Conservation (phyloP, 2,329 filamentous ascomycete genomes). For the Epichloe sibirici region DNA sequence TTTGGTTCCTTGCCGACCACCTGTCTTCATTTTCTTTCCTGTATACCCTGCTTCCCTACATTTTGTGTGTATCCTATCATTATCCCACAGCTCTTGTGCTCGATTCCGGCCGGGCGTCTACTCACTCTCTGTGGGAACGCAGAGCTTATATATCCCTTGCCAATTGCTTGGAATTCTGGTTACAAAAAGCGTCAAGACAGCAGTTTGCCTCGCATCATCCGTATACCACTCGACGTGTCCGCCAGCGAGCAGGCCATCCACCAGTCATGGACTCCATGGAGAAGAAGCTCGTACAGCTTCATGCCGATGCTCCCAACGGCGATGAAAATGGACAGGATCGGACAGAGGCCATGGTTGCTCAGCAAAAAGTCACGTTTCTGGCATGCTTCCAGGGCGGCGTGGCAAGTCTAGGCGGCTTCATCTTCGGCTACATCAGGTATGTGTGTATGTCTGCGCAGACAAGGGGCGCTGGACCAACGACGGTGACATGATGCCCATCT, state of each 20-base stretch:
- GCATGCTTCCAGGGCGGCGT: slow-evolving; percentile 37
- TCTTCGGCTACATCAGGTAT: slow-evolving; percentile 45
- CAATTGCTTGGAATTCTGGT: background rate
- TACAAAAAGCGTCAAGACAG: background rate
- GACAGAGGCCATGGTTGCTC: background rate
- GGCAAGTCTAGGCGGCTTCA: slow-evolving; percentile 43
- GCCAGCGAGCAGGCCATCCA: background rate
- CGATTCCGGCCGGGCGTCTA: no score
- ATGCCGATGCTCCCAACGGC: background rate
- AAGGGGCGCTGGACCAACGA: no score
- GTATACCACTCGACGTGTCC: background rate
- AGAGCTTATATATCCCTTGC: no score
- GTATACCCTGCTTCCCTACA: background rate
- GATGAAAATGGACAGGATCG: background rate
- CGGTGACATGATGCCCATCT: no score
- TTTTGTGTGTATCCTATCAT: no score
- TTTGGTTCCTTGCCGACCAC: no score
- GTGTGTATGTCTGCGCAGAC: slow-evolving; percentile 10
- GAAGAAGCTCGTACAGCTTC: background rate
- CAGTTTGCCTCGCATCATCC: background rate
- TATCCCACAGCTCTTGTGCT: no score
- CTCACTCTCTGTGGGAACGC: no score
- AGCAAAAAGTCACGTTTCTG: slow-evolving; percentile 24
- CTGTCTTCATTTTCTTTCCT: background rate
- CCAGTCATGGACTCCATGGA: slow-evolving; percentile 2